Base-by-base conservation (phyloP, 306 rosid species). In the Lithocarpus polystachyus region DNA sequence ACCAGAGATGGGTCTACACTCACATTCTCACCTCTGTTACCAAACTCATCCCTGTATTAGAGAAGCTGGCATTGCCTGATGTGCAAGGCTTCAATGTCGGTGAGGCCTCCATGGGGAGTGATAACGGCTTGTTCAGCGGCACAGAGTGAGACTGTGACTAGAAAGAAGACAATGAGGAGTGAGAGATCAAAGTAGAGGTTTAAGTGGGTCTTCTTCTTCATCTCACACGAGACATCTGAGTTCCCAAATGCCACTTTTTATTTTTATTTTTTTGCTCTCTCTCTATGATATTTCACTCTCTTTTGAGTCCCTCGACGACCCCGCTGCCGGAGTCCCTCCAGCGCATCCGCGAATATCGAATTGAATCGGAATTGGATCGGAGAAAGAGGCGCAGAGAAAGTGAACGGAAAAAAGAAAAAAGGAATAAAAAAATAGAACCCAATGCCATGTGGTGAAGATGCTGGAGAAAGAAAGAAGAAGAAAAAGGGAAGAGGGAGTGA, bases 171-270 rank as follows among this genome's bases (percentile, higher is more conserved):
- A 83, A 78, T 12, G 82, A 76, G 45, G 35, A 81, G 75, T 24
- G 72, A 70, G 43, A 59, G 76, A 52, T 60, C 55, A 33, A 81
- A 37, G 81, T 31, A 22, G 65, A 71, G 60, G 2, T 4, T 73
- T 75, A 68, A 75, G 73, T 76, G 80, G 79, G 86, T 86, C 82
- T 82, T 82, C 79, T 84, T 89, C 98, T 86, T 93, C 99, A 95
- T 95, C 92, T 95, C 97, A 95, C 89, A 82, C 84, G 85, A 82
- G 90, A 89, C 90, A 88, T 88, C 90, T 88, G 97, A 86, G 55
- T 82, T 81, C 56, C 75, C 40, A 70, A 84, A 74, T 84, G 82
- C 76, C 73, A 85, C 85, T 79, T 79, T 64, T 67, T 40, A n/a
- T 12, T 40, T 8, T 40, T 12, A 71, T 64, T 37, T 4, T 6